Percentiles rank a stretch among this genome's conserved stretches.
Evolutionary conservation across 805 yeast species (phyloP).

Genomic region (Candida succiphila): DNA sequence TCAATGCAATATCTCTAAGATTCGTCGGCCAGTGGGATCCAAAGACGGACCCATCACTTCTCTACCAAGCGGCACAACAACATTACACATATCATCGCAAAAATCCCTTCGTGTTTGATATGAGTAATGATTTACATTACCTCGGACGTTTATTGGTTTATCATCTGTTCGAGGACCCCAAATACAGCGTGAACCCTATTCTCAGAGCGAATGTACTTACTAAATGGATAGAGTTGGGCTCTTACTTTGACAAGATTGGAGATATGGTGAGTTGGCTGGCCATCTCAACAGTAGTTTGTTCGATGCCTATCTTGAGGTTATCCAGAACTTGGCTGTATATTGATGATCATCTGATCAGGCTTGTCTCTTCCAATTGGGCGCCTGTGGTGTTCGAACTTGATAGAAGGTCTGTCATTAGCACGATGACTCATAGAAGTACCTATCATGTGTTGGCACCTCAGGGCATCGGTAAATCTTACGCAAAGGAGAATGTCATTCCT

Average conservation of each 20-base stretch:
- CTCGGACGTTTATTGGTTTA: constrained; percentile 59
- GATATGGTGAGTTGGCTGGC: constrained; percentile 95
- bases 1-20: constrained; percentile 56
- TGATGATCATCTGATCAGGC: constrained; percentile 44
- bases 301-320: constrained; percentile 72
- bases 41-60: constrained; percentile 62
- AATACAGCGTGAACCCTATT: constrained; percentile 22
- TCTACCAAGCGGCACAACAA: constrained; percentile 44
- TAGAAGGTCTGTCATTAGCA: constrained; percentile 54
- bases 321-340: constrained; percentile 68
- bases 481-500: constrained; percentile 75
- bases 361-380: constrained; percentile 78
- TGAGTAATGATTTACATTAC: constrained; percentile 60
- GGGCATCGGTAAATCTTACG: constrained; percentile 68
- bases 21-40: constrained; percentile 73
- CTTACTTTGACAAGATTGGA: constrained; percentile 65
- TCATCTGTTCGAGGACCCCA: constrained; percentile 55
- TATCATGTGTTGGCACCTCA: constrained; percentile 79
- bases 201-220: constrained; percentile 56
- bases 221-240: constrained; percentile 83
- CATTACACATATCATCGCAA: constrained; percentile 34
- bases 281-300: constrained; percentile 72
- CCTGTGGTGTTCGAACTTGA: constrained; percentile 87
- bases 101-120: constrained; percentile 74
- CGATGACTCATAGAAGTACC: constrained; percentile 46